These are phyloP conservation scores for Chimonanthus salicifolius DNA, from an alignment of 164 flowering plant genomes.

Conservation along the genomic window DNA sequence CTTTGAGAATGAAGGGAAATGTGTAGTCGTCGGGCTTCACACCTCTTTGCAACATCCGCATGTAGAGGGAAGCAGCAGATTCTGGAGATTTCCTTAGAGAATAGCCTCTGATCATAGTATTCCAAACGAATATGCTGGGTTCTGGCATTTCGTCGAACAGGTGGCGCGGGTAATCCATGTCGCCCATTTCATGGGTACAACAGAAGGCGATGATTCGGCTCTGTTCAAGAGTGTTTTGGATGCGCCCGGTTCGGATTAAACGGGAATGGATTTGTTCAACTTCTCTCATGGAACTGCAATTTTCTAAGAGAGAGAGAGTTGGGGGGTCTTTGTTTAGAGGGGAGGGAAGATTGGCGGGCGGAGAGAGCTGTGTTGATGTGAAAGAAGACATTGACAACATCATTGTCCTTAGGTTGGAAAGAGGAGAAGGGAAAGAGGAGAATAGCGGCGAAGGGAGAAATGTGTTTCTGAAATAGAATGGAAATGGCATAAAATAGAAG, in stretches of 20 bases:
- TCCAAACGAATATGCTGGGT: conserved; percentile 38
- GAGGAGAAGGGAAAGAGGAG: too few relatives aligned
- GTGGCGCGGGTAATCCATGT: conserved; percentile 26
- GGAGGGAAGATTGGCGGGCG: too few relatives aligned
- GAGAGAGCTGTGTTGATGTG: too few relatives aligned
- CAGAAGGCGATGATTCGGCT: conserved; percentile 30
- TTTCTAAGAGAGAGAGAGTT: conserved; percentile 17
- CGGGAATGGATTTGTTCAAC: conserved; percentile 30
- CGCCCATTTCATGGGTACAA: conserved; percentile 18
- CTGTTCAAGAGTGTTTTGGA: conserved; percentile 13
- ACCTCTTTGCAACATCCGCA: conserved; percentile 28
- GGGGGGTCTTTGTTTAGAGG: not conserved
- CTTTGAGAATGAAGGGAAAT: conserved; percentile 52
- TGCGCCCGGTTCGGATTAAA: conserved; percentile 20
- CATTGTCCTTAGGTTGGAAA: too few relatives aligned
- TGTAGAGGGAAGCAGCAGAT: conserved; percentile 28
- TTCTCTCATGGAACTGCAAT: conserved; percentile 29
- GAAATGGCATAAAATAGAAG: too few relatives aligned
- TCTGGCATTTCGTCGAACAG: conserved; percentile 21
- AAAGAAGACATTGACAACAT: too few relatives aligned
- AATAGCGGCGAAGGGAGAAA: too few relatives aligned
- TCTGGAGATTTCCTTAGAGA: conserved; percentile 19
- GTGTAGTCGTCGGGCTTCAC: conserved; percentile 43
- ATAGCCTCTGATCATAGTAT: conserved; percentile 41
- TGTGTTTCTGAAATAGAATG: too few relatives aligned